Percentiles rank a stretch among this genome's conserved stretches.
phyloP scores from a whole-genome alignment of 148 eudicot genomes.

The Euryodendron excelsum region DNA sequence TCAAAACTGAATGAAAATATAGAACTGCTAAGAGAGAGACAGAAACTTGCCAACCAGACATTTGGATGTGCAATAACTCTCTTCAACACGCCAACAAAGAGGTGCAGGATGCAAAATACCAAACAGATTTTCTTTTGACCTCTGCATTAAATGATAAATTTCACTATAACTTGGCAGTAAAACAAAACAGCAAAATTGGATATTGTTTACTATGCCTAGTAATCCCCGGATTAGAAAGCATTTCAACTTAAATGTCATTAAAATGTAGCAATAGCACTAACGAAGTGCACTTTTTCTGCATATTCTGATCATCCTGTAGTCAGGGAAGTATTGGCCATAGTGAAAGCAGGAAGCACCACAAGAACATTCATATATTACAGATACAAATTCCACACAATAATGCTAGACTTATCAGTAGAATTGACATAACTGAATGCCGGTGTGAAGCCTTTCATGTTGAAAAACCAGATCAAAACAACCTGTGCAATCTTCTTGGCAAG shows the following conservation, averaged over 20 bases:
- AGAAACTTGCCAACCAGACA: slow-evolving; percentile 67
- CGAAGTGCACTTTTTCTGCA: neutral
- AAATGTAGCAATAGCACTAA: neutral
- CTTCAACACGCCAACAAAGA: slow-evolving; percentile 66
- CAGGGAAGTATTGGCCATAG: too few relatives aligned
- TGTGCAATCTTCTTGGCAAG: too few relatives aligned
- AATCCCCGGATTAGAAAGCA: neutral
- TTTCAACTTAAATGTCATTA: neutral
- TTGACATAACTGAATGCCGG: too few relatives aligned
- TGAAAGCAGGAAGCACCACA: neutral
- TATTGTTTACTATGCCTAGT: neutral
- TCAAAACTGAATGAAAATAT: slow-evolving; percentile 82
- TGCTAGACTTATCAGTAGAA: too few relatives aligned
- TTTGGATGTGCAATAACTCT: slow-evolving; percentile 48
- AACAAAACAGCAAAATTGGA: neutral
- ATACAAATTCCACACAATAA: too few relatives aligned
- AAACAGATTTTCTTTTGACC: slow-evolving; percentile 82
- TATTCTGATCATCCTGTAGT: too few relatives aligned
- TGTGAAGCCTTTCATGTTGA: too few relatives aligned
- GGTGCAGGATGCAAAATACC: slow-evolving; percentile 69
- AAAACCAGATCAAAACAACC: too few relatives aligned
- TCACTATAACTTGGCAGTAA: neutral
- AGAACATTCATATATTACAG: too few relatives aligned
- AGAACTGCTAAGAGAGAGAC: slow-evolving; percentile 76
- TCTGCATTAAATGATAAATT: slow-evolving; percentile 45